Evolutionary conservation across 2,329 filamentous ascomycete species (phyloP).

Genomic region (Pseudogymnoascus sp.): DNA sequence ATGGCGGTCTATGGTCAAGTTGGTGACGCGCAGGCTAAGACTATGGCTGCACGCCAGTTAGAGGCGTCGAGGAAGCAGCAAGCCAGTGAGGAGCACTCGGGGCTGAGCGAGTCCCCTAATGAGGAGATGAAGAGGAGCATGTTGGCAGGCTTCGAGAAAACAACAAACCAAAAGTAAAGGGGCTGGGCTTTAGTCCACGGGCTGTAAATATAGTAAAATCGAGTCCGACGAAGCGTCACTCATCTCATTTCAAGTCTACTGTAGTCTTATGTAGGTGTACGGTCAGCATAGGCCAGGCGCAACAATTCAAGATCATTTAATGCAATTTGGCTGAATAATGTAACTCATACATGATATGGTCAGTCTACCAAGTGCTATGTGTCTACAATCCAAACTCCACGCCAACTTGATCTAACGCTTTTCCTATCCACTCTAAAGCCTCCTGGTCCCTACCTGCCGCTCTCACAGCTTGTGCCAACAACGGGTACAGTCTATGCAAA

Average conservation of each 20-base stretch:
- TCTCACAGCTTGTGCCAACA: constrained; percentile 57
- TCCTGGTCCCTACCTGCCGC: constrained; percentile 55
- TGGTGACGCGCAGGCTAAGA: constrained; percentile 65
- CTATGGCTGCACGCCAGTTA: constrained; percentile 47
- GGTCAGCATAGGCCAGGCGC: not conserved
- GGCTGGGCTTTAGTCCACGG: not conserved
- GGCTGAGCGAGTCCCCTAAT: constrained; percentile 25
- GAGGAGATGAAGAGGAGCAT: constrained; percentile 39
- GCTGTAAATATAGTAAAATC: constrained; percentile 4
- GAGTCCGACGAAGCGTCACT: constrained; percentile 3
- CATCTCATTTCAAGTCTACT: constrained; percentile 7
- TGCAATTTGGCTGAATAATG: not conserved
- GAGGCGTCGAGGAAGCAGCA: constrained; percentile 31
- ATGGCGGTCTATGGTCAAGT: constrained; percentile 95
- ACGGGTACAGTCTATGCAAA: constrained; percentile 69
- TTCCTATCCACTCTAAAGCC: constrained; percentile 47
- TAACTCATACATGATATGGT: not conserved
- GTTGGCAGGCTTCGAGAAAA: constrained; percentile 38
- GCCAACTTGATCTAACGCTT: constrained; percentile 54
- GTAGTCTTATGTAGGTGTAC: constrained; percentile 5
- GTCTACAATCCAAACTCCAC: constrained; percentile 37
- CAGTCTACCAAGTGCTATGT: not conserved
- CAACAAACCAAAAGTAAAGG: constrained; percentile 22
- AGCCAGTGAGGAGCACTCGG: constrained; percentile 15
- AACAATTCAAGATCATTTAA: not conserved